phyloP scores from a whole-genome alignment of 768 basidiomycete genomes.

The Termitomyces sp. region DNA sequence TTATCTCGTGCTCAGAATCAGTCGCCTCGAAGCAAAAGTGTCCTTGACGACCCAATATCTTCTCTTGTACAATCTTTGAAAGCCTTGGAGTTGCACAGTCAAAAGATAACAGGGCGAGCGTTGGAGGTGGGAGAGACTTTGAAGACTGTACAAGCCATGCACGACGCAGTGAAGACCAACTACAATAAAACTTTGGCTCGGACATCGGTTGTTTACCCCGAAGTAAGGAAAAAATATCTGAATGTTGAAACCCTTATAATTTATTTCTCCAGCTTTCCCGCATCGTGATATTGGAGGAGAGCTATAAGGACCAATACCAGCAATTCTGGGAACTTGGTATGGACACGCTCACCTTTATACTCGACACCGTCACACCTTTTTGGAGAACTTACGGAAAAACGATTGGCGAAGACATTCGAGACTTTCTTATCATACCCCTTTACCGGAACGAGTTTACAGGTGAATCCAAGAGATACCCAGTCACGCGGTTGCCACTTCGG shows the following conservation, averaged over 20 bases:
- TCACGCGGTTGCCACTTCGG: constrained; percentile 55
- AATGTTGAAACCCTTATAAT: neutral
- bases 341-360: constrained; percentile 70
- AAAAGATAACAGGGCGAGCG: constrained; percentile 42
- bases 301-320: constrained; percentile 76
- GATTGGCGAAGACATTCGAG: constrained; percentile 77
- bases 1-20: constrained; percentile 26
- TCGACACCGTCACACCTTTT: constrained; percentile 75
- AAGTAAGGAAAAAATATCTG: constrained; percentile 41
- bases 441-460: constrained; percentile 86
- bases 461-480: constrained; percentile 63
- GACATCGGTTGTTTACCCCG: constrained; percentile 76
- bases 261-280: constrained; percentile 52
- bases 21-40: constrained; percentile 29
- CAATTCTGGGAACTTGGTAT: constrained; percentile 81
- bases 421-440: constrained; percentile 78
- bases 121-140: constrained; percentile 48
- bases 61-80: constrained; percentile 48
- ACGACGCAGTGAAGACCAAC: constrained; percentile 54
- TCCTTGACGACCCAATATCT: constrained; percentile 54
- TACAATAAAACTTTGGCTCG: constrained; percentile 65
- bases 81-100: constrained; percentile 44
- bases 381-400: constrained; percentile 81
- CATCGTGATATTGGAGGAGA: constrained; percentile 71
- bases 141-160: constrained; percentile 50